Evolutionary conservation across 2,329 filamentous ascomycete genomes (phyloP), one percentile per base, ranked within the genome.

Genomic region (Neonectria faginata): DNA sequence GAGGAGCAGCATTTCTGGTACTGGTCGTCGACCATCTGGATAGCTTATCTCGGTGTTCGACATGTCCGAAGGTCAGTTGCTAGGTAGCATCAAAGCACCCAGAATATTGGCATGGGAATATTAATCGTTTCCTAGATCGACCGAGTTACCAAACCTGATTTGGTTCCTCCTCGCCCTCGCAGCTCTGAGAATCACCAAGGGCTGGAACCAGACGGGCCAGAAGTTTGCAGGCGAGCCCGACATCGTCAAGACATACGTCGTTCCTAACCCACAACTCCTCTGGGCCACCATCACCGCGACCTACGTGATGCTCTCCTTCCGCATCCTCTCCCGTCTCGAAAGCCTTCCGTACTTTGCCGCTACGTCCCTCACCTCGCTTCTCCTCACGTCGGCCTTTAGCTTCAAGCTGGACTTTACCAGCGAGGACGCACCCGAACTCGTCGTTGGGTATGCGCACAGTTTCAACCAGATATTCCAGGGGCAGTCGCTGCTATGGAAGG

Each of bases 1-100:
- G 96, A 99, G 80, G 96, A 99, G 78, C 96, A 99, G 54, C 93
- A 98, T 70, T 97, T 97, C 77, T 99, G 96, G 96, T 98, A 99
- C 79, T 98, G 95, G 94, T 80, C 88, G 1, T 87, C 91, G 0
- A 89, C 91, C 0, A 86, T 88, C 7, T 97, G 92, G 92, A 75
- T 91, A 33, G 79, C 83, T 1, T 81, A 84, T 31, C 79, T 91
- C 12, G 83, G 82, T 33, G 68, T 86, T 45, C 84, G 82, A 69
- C 79, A 81, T 73, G 79, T 83, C 48, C 76, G 75, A 61, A 79
- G 79, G 82, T 83, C 68, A 48, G 74, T 48, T 25, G n/a, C 9
- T 18, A 16, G n/a, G 5, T 25, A 25, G 25, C 25, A 25, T 25
- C 5, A 25, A 25, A 25, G 5, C 25, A 25, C 5, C 25, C 5